A percentile compares a stretch with the other conserved stretches of the same genome.
Evolutionary conservation across 371 early-diverging fungal genomes (phyloP).

Genomic region (Mortierella polycephala): DNA sequence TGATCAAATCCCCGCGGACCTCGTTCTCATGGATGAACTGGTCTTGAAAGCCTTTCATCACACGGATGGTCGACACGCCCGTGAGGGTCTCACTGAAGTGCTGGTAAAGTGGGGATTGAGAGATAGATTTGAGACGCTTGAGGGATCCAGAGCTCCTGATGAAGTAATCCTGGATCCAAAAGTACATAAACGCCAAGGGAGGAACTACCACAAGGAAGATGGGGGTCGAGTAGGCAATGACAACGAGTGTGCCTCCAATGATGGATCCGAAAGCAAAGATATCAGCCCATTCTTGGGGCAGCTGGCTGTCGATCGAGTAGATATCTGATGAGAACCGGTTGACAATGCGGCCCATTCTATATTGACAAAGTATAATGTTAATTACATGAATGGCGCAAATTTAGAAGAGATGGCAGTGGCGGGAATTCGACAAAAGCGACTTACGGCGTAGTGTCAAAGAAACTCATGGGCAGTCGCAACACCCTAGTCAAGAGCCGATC

Average conservation of each 20-base stretch:
- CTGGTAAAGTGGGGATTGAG: constrained; percentile 87
- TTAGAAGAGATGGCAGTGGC: neutral
- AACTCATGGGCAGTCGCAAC: constrained; percentile 77
- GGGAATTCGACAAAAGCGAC: constrained; percentile 33
- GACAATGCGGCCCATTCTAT: constrained; percentile 80
- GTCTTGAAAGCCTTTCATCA: constrained; percentile 62
- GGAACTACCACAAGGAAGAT: constrained; percentile 68
- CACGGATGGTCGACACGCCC: constrained; percentile 87
- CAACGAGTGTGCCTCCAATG: constrained; percentile 68
- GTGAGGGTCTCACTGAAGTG: constrained; percentile 83
- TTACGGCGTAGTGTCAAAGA: constrained; percentile 89
- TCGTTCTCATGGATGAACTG: constrained; percentile 62
- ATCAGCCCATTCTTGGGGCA: constrained; percentile 52
- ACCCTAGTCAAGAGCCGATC: constrained; percentile 77
- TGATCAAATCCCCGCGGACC: constrained; percentile 51
- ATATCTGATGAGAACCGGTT: constrained; percentile 92
- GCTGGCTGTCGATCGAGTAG: constrained; percentile 73
- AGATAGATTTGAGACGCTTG: constrained; percentile 83
- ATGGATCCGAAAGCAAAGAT: constrained; percentile 28
- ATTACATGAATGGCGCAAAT: too few relatives aligned
- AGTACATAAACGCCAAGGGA: constrained; percentile 69
- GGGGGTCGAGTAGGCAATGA: constrained; percentile 76
- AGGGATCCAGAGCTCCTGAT: constrained; percentile 77
- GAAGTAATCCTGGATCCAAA: constrained; percentile 76
- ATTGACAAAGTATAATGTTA: neutral